Conservation (phyloP, 2,329 filamentous ascomycete genomes). For the Alternaria sp. region DNA sequence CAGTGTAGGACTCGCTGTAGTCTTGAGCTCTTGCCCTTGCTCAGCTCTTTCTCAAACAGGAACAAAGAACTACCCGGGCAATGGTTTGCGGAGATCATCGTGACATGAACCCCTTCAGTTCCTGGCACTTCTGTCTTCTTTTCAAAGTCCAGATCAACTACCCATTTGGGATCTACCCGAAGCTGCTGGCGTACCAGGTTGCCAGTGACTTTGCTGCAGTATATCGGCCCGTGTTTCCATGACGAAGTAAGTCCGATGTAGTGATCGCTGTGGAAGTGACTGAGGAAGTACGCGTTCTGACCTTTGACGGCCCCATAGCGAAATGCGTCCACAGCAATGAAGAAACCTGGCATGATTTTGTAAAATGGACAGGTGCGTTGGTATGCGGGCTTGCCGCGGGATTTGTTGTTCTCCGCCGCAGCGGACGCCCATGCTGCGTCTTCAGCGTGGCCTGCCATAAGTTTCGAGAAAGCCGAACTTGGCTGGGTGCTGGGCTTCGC, state of each 20-base stretch:
- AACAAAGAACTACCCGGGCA: conserved; percentile 95
- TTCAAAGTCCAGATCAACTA: conserved; percentile 88
- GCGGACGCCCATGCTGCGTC: conserved; percentile 89
- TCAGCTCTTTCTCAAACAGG: conserved; percentile 82
- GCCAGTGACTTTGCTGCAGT: conserved; percentile 91
- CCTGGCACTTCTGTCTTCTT: conserved; percentile 78
- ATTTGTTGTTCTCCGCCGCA: conserved; percentile 78
- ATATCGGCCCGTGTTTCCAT: conserved; percentile 95
- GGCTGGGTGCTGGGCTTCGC: conserved; percentile 49
- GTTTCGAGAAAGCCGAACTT: conserved; percentile 83
- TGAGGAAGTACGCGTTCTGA: conserved; percentile 94
- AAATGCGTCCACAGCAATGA: conserved; percentile 94
- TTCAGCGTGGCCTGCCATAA: conserved; percentile 94
- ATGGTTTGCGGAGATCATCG: conserved; percentile 96
- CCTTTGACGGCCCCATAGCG: conserved; percentile 92
- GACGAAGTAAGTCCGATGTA: conserved; percentile 89
- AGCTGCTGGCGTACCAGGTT: conserved; percentile 90
- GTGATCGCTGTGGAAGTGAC: conserved; percentile 98
- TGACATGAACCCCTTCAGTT: conserved; percentile 84
- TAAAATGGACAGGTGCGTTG: conserved; percentile 96
- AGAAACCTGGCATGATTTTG: conserved; percentile 94
- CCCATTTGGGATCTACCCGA: conserved; percentile 83
- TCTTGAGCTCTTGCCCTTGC: conserved; percentile 67
- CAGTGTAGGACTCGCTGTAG: conserved; percentile 89
- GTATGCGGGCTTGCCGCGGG: conserved; percentile 85